Conservation (phyloP, 2,329 filamentous ascomycete genomes). For the Aspergillus glaucus region DNA sequence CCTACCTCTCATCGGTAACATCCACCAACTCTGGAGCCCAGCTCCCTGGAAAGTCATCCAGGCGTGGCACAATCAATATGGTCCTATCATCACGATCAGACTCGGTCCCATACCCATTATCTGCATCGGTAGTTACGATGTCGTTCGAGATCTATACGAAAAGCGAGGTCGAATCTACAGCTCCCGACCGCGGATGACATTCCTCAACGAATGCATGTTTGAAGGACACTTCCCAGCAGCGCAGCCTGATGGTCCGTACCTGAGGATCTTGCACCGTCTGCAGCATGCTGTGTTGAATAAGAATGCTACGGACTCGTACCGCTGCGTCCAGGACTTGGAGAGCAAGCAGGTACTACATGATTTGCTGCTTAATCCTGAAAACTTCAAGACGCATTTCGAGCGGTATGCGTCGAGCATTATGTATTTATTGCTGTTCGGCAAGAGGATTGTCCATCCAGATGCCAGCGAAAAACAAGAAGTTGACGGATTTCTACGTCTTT, state of each 20-base stretch:
- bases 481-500: conserved; percentile 7
- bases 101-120: conserved; percentile 4
- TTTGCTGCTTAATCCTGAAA: conserved; percentile 6
- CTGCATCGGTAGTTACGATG: conserved; percentile 4
- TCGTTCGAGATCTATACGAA: conserved; percentile 7
- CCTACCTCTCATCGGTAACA: conserved; percentile 19
- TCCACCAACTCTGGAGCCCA: conserved; percentile 13
- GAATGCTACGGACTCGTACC: conserved; percentile 4
- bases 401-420: conserved; percentile 8
- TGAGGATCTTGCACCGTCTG: conserved; percentile 8
- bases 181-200: conserved; percentile 6
- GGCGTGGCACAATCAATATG: conserved; percentile 6
- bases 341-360: conserved; percentile 8
- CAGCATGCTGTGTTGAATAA: conserved; percentile 5
- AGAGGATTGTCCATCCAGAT: conserved; percentile 3
- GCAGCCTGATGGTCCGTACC: conserved; percentile 9
- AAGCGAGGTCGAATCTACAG: conserved; percentile 7
- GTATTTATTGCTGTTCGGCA: conserved; percentile 12
- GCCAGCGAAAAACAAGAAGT: conserved; percentile 3
- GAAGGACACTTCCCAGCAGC: conserved; percentile 1
- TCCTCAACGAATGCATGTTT: conserved; percentile 3
- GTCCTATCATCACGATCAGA: conserved; percentile 4
- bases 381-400: conserved; percentile 6
- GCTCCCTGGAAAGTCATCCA: conserved; percentile 16
- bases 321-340: conserved; percentile 7